Evolutionary conservation across 495 filamentous ascomycete species (phyloP).

Genomic region (Letharia lupina): DNA sequence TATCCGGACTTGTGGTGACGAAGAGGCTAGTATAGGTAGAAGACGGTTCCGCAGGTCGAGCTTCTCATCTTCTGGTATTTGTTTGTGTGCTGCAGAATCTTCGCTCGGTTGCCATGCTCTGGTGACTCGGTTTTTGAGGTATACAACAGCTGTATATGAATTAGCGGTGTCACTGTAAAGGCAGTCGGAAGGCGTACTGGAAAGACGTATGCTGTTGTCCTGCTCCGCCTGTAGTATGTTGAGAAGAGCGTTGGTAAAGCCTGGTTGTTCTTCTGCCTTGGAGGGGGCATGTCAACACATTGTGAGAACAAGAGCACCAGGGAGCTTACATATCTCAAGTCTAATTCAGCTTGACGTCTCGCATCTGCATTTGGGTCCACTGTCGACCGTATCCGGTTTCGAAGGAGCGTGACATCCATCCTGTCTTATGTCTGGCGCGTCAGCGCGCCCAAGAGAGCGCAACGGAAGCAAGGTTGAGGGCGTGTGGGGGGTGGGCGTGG

Average conservation of each 20-base stretch:
- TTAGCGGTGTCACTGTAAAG: conserved; percentile 15
- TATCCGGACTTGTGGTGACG: conserved; percentile 68
- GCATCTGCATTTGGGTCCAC: conserved; percentile 77
- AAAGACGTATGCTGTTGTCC: conserved; percentile 72
- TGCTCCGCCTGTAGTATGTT: conserved; percentile 85
- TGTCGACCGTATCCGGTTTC: conserved; percentile 81
- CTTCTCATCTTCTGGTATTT: conserved; percentile 84
- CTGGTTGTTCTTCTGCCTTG: conserved; percentile 84
- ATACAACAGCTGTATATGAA: conserved; percentile 68
- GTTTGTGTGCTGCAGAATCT: conserved; percentile 49
- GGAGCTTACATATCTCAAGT: conserved; percentile 78
- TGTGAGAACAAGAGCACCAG: neutral
- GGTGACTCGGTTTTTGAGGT: conserved; percentile 92
- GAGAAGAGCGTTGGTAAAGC: conserved; percentile 83
- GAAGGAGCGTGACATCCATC: conserved; percentile 84
- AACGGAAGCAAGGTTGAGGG: neutral
- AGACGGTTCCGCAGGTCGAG: conserved; percentile 75
- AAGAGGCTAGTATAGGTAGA: conserved; percentile 76
- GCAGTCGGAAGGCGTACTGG: conserved; percentile 51
- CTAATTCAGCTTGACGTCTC: conserved; percentile 78
- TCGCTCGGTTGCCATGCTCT: conserved; percentile 79
- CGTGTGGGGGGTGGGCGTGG: neutral
- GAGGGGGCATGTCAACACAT: conserved; percentile 18
- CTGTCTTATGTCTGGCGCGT: conserved; percentile 34
- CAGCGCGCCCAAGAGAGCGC: neutral